Conservation (phyloP, 2,329 filamentous ascomycete species). For the Aspergillus nomiae region DNA sequence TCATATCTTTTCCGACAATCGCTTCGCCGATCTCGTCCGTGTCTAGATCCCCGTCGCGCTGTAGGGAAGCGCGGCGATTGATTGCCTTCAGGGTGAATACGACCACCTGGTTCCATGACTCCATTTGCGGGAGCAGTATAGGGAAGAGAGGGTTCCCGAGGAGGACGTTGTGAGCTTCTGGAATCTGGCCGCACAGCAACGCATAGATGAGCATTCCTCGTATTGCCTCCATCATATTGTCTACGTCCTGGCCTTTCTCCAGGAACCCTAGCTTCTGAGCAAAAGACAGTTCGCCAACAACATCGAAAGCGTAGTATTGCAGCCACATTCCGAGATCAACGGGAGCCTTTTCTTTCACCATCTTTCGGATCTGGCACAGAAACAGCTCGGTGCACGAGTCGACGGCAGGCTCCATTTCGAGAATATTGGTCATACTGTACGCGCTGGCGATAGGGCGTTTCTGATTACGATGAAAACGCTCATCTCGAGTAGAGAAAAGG, state of each 20-base stretch:
- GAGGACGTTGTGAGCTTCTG: background rate
- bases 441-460: slow-evolving; percentile 27
- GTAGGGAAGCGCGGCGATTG: slow-evolving; percentile 28
- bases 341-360: slow-evolving; percentile 10
- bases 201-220: slow-evolving; percentile 33
- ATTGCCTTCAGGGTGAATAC: slow-evolving; percentile 37
- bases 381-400: slow-evolving; percentile 29
- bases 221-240: slow-evolving; percentile 35
- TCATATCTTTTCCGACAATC: slow-evolving; percentile 30
- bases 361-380: slow-evolving; percentile 16
- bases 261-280: slow-evolving; percentile 47
- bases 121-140: slow-evolving; percentile 35
- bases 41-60: slow-evolving; percentile 17
- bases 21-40: background rate
- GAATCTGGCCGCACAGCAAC: slow-evolving; percentile 16
- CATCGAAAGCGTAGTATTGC: slow-evolving; percentile 44
- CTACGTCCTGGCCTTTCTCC: slow-evolving; percentile 43
- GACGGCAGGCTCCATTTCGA: slow-evolving; percentile 27
- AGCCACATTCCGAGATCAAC: slow-evolving; percentile 23
- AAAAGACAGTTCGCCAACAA: slow-evolving; percentile 46
- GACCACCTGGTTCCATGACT: slow-evolving; percentile 36
- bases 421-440: slow-evolving; percentile 31
- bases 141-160: slow-evolving; percentile 34
- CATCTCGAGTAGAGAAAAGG: slow-evolving; percentile 25
- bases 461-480: slow-evolving; percentile 21